Evolutionary conservation across 2,329 filamentous ascomycete species (phyloP).

Genomic region (Rhexocercosporidium sp.): DNA sequence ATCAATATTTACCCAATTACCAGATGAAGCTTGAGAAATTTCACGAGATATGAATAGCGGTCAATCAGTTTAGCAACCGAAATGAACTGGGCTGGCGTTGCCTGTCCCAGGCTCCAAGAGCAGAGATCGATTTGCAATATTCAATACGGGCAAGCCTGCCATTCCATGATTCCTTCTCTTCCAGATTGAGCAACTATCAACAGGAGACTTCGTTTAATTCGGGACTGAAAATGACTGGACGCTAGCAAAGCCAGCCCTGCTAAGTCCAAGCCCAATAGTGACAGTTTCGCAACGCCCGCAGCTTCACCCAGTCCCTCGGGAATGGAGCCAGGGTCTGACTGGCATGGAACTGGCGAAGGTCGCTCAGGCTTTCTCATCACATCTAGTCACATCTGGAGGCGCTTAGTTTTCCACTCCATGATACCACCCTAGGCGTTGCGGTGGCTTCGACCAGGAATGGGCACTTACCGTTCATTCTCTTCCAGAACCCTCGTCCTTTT

Average conservation of each 20-base stretch:
- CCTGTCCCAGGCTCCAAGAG: no score
- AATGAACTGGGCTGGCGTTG: no score
- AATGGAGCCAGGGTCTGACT: background rate
- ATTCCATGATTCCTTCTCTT: background rate
- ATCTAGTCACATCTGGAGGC: constrained; percentile 11
- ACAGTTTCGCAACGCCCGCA: background rate
- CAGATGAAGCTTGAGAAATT: background rate
- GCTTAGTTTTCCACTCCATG: constrained; percentile 1
- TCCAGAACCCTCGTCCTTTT: constrained; percentile 9
- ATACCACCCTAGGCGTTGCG: background rate
- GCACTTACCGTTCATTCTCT: background rate
- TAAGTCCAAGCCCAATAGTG: background rate
- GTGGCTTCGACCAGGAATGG: background rate
- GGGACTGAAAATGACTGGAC: background rate
- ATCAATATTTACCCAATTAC: background rate
- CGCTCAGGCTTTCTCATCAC: constrained; percentile 3
- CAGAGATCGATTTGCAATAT: background rate
- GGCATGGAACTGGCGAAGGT: background rate
- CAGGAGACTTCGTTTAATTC: background rate
- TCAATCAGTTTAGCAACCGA: background rate
- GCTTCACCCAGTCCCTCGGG: background rate
- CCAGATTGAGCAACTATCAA: background rate
- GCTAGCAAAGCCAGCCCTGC: background rate
- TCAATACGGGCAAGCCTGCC: background rate
- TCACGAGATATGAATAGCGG: background rate